A percentile compares a stretch with the other conserved stretches of the same genome.
Conservation (phyloP, 306 rosid species). For the Inga oerstediana region DNA sequence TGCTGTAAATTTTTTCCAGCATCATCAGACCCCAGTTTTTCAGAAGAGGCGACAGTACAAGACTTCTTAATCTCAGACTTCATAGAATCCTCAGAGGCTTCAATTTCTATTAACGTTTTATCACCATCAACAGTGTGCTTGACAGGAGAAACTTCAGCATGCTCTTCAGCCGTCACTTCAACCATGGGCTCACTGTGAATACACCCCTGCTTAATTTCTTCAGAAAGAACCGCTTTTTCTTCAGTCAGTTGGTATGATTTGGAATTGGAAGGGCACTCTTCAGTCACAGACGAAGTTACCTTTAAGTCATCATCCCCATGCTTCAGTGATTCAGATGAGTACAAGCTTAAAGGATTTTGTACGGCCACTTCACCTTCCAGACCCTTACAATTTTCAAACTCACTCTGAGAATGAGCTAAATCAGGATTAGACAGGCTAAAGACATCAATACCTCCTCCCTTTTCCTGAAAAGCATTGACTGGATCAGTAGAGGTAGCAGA, state of each 20-base stretch:
- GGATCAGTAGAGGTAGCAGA: constrained; percentile 30
- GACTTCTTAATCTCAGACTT: constrained; percentile 36
- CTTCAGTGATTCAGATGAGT: constrained; percentile 32
- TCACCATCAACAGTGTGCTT: constrained; percentile 31
- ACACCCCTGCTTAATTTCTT: constrained; percentile 32
- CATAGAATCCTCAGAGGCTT: constrained; percentile 34
- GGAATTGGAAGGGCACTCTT: constrained; percentile 35
- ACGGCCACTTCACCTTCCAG: constrained; percentile 29
- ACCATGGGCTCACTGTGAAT: constrained; percentile 32
- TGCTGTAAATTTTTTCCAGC: constrained; percentile 20
- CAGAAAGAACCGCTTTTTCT: constrained; percentile 35
- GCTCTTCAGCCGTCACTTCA: constrained; percentile 43
- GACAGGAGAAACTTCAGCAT: constrained; percentile 38
- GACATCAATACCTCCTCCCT: constrained; percentile 36
- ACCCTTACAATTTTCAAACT: constrained; percentile 46
- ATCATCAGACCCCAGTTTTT: constrained; percentile 42
- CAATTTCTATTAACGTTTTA: constrained; percentile 40
- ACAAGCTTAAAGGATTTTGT: constrained; percentile 35
- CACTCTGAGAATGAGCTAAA: constrained; percentile 41
- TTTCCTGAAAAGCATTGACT: constrained; percentile 35
- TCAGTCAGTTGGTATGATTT: constrained; percentile 43
- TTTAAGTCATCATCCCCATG: constrained; percentile 33
- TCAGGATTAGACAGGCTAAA: constrained; percentile 38
- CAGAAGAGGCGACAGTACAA: constrained; percentile 29
- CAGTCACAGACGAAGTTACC: constrained; percentile 28